These are phyloP conservation scores for grape (Vitis vinifera) DNA, from an alignment of 164 flowering plant species.

Conservation along the genomic window ASM3070453v1 NC_081810.1:13545001-13545500, in stretches of 20 bases:
- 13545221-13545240: not conserved
- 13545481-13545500: conserved; percentile 35
- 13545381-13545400: conserved; percentile 43
- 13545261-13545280: conserved; percentile 55
- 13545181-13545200: conserved; percentile 56
- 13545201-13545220: conserved; percentile 55
- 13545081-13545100: conserved; percentile 7
- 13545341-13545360: conserved; percentile 11
- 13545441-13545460: conserved; percentile 68
- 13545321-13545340: conserved; percentile 21
- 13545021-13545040: not conserved
- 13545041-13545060: not conserved
- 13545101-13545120: conserved; percentile 62
- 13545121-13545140: conserved; percentile 94
- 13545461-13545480: conserved; percentile 30
- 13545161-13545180: conserved; percentile 56
- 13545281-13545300: conserved; percentile 22
- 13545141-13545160: conserved; percentile 88
- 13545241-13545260: conserved; percentile 28
- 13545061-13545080: conserved; percentile 17
- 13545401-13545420: conserved; percentile 31
- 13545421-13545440: conserved; percentile 69
- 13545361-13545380: conserved; percentile 18
- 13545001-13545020: not conserved
- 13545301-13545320: conserved; percentile 8